Evolutionary conservation across 208 protist species (phyloP).

Genomic region (Crithidia acanthocephali): DNA sequence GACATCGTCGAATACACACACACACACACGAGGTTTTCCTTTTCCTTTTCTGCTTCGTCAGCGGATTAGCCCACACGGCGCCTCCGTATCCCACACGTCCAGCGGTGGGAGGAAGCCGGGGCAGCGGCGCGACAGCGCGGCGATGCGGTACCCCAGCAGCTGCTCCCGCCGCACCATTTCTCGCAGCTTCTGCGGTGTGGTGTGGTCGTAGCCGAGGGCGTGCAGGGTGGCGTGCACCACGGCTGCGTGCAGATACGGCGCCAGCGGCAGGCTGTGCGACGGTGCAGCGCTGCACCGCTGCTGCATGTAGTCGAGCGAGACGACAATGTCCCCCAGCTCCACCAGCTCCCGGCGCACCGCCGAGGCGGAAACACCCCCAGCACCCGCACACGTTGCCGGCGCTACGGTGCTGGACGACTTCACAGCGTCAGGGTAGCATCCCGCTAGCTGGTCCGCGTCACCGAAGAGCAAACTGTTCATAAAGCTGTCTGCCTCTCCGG

Average conservation of each 20-base stretch:
- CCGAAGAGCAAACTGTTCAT: constrained; percentile 62
- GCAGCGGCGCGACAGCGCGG: constrained; percentile 39
- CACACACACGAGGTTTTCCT: too few relatives aligned
- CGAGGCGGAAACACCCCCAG: neutral
- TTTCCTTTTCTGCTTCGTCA: too few relatives aligned
- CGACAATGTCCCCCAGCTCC: constrained; percentile 74
- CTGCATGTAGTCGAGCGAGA: constrained; percentile 76
- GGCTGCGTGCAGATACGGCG: constrained; percentile 64
- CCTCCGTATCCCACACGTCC: constrained; percentile 43
- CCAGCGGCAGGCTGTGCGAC: constrained; percentile 54
- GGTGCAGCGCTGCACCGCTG: constrained; percentile 35
- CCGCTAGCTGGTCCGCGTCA: neutral
- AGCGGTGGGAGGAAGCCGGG: constrained; percentile 42
- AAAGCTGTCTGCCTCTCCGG: constrained; percentile 7
- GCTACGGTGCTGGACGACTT: too few relatives aligned
- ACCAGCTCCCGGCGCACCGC: constrained; percentile 31
- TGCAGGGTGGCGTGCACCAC: constrained; percentile 81
- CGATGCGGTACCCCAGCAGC: constrained; percentile 47
- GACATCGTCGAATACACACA: too few relatives aligned
- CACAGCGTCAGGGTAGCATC: too few relatives aligned
- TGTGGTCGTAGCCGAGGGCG: constrained; percentile 79
- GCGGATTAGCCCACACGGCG: too few relatives aligned
- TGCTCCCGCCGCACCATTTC: constrained; percentile 74
- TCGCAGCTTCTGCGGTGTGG: constrained; percentile 49
- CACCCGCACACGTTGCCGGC: neutral